Base-by-base conservation (phyloP, 768 basidiomycete species). In the Phaeolepiota aurea region DNA sequence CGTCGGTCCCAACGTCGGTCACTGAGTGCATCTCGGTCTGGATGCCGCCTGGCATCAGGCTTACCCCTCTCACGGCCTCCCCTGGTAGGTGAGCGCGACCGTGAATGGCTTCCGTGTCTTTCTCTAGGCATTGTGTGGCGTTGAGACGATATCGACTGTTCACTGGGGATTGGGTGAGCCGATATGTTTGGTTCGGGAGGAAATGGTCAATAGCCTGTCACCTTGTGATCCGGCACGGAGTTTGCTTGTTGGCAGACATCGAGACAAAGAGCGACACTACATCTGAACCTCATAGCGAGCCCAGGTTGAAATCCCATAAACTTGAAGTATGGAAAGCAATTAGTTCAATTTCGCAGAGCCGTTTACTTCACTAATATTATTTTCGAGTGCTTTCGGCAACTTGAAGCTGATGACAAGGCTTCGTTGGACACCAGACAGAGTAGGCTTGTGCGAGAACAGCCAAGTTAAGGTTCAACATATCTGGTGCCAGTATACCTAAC, bases 1-100 rank as follows among this genome's bases (percentile, higher is more conserved):
- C 58, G 48, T 39, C 25, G 44, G 5, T 46, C 41, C 15, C 44
- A 31, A 1, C 41, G 38, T 25, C 45, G 37, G 14, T 43, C 42
- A 4, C 7, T 38, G 16, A 37, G 34, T 16, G 22, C 38, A 37
- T 36, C 30, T 16, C 23, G 32, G 11, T 10, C 18, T 38, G 5
- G 9, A 12, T 23, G 18, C 16, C 37, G 16, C n/a, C 20, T 14
- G 25, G 14, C 14, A 13, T 30, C 22, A n/a, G 5, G 14, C 12
- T 38, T 18, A 13, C 39, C 41, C 18, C 42, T 37, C 25, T 46
- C 45, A 32, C 37, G 25, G 30, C 22, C 40, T 28, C 18, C 33
- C 18, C 40, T 5, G 9, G 37, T 39, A 3, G 34, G 5, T 12
- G 25, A 37, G 16, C 32, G 15, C 7, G 25, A 28, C 25, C 25